A percentile compares a stretch with the other conserved stretches of the same genome.
Evolutionary conservation across 139 green algal species (phyloP).

Genomic region (Coelastrella sp.): DNA sequence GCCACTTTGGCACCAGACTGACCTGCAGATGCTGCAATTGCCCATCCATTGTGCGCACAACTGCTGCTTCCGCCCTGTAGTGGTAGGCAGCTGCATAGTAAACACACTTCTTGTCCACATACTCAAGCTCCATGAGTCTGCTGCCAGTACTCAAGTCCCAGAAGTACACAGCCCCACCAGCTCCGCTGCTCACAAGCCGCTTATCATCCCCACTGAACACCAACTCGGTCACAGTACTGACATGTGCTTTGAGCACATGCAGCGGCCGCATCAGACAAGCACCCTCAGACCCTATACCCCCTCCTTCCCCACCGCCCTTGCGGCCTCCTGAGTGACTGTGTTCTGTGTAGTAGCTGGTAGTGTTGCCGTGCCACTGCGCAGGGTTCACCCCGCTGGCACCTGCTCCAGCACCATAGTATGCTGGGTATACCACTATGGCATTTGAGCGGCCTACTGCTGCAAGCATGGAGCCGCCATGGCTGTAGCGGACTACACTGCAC

Average conservation of each 20-base stretch:
- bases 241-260: slow-evolving; percentile 35
- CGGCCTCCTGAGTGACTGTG: not conserved
- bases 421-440: slow-evolving; percentile 27
- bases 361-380: not conserved
- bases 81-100: slow-evolving; percentile 38
- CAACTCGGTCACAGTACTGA: slow-evolving; percentile 44
- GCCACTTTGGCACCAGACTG: not conserved
- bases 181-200: slow-evolving; percentile 27
- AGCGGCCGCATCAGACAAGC: slow-evolving; percentile 9
- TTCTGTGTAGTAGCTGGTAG: slow-evolving; percentile 17
- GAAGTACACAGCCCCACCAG: slow-evolving; percentile 50
- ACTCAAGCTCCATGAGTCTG: slow-evolving; percentile 45
- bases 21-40: slow-evolving; percentile 47
- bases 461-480: slow-evolving; percentile 20
- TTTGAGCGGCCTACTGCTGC: slow-evolving; percentile 43
- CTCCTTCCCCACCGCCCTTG: not conserved
- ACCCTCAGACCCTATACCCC: not conserved
- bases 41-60: slow-evolving; percentile 40
- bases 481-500: slow-evolving; percentile 40
- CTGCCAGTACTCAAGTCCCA: slow-evolving; percentile 37
- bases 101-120: slow-evolving; percentile 49
- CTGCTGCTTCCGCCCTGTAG: not conserved
- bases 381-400: slow-evolving; percentile 12
- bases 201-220: slow-evolving; percentile 35
- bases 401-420: not conserved